Evolutionary conservation across 2,329 filamentous ascomycete species (phyloP), one percentile per base, ranked within the genome.

Genomic region (Apiospora kogelbergensis): DNA sequence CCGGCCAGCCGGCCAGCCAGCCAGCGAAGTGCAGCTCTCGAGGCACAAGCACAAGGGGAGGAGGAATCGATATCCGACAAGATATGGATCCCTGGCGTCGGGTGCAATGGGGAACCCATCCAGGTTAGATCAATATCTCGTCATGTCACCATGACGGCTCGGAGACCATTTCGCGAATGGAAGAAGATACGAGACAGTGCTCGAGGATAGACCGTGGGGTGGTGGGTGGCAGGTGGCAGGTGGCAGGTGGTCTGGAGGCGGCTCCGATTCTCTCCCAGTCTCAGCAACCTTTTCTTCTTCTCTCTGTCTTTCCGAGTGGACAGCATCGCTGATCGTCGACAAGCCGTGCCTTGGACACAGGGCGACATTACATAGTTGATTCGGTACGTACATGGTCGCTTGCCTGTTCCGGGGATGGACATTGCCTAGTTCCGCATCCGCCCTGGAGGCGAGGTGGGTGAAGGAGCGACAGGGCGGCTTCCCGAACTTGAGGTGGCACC

Each of bases 401-500:
- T 22, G 24, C 26, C 20, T 33, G 48, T 20, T 33, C 48, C 48
- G 26, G 26, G 48, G 26, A 3, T 33, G 26, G 48, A 15, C 17
- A 24, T 13, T 30, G 13, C 17, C 20, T 33, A 33, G 48, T 57
- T 33, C 48, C 6, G 48, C 48, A 33, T 57, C 26, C 48, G 48
- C 48, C 48, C 26, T 57, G 53, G 53, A 37, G 53, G 30, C 30
- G 46, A 53, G 46, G 17, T n/a, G 42, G 20, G 42, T 6, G 42
- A 6, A 45, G 6, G 44, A 22, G 46, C 22, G 53, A 11, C 30
- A 57, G 48, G 26, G 26, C 30, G 26, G 26, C 17, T 60, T n/a
- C 53, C 53, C 53, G 53, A n/a, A 60, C 17, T 60, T 60, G 53
- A 60, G 53, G 53, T 60, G 53, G 30, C 53, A 60, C 26, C 53